Conservation (phyloP, 2,329 filamentous ascomycete species). For the Pestalotiopsis sp. region DNA sequence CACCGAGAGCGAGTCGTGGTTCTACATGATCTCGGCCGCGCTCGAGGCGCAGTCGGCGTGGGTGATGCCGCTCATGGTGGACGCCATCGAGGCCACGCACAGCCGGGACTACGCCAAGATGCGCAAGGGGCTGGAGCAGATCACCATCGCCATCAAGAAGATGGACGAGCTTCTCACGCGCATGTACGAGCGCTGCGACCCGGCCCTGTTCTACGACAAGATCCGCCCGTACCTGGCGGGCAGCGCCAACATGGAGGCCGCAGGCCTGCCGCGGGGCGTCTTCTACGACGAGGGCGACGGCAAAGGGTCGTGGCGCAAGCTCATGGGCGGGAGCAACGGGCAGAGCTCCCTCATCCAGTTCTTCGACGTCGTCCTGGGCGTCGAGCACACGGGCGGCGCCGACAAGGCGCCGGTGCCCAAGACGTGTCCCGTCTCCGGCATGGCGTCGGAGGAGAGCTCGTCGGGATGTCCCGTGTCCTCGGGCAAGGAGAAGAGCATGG, state of each 20-base stretch:
- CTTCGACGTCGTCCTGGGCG: constrained; percentile 83
- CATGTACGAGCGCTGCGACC: constrained; percentile 90
- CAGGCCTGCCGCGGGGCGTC: constrained; percentile 81
- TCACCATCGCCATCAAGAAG: constrained; percentile 70
- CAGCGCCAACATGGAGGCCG: constrained; percentile 87
- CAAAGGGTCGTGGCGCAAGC: constrained; percentile 70
- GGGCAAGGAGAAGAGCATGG: constrained; percentile 25
- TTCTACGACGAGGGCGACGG: constrained; percentile 79
- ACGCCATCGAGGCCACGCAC: constrained; percentile 72
- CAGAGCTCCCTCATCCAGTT: constrained; percentile 93
- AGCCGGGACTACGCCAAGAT: constrained; percentile 63
- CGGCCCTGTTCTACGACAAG: constrained; percentile 84
- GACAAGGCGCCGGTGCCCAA: constrained; percentile 28
- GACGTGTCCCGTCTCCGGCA: constrained; percentile 13
- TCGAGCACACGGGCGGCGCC: constrained; percentile 67
- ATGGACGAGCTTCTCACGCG: constrained; percentile 71
- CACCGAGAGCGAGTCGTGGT: constrained; percentile 91
- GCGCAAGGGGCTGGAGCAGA: constrained; percentile 62
- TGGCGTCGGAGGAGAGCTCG: constrained; percentile 3
- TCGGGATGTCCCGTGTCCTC: constrained; percentile 12
- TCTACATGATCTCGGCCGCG: constrained; percentile 85
- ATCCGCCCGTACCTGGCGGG: constrained; percentile 90
- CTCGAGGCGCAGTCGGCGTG: constrained; percentile 82
- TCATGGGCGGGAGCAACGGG: constrained; percentile 89
- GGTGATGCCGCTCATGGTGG: constrained; percentile 77